Conservation (phyloP, 306 rosid species). For the Lupinus albus region DNA sequence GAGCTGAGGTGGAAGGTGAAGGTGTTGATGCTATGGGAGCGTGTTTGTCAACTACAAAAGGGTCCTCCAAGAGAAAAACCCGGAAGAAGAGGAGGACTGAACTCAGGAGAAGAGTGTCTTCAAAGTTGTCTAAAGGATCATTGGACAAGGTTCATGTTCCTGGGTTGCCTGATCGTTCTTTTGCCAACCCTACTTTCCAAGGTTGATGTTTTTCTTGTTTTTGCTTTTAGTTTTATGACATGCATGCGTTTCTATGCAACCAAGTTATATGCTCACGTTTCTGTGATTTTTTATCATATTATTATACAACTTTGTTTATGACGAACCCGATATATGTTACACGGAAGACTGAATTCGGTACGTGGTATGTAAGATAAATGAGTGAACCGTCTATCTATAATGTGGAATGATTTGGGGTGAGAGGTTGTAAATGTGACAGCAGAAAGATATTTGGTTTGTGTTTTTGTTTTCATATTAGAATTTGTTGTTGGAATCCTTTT, state of each 20-base stretch:
- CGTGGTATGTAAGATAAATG: too few relatives aligned
- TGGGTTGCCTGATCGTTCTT: slow-evolving; percentile 52
- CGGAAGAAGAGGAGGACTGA: slow-evolving; percentile 51
- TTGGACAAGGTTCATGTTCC: slow-evolving; percentile 50
- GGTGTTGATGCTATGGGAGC: slow-evolving; percentile 66
- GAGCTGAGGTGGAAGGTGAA: not conserved
- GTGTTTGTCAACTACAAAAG: slow-evolving; percentile 73
- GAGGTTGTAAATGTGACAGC: slow-evolving; percentile 2
- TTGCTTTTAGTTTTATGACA: not conserved
- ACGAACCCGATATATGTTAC: too few relatives aligned
- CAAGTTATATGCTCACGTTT: too few relatives aligned
- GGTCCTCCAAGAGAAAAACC: slow-evolving; percentile 49
- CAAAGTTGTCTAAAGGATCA: slow-evolving; percentile 58
- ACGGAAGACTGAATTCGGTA: too few relatives aligned
- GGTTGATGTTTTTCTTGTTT: slow-evolving; percentile 49
- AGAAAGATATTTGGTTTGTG: not conserved
- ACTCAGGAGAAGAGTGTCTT: slow-evolving; percentile 54
- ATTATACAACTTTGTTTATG: too few relatives aligned
- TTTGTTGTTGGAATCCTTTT: slow-evolving; percentile 16
- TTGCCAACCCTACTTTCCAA: slow-evolving; percentile 68
- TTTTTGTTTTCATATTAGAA: slow-evolving; percentile 12
- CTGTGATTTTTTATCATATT: too few relatives aligned
- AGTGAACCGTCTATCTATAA: too few relatives aligned
- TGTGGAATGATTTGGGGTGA: slow-evolving; percentile 12
- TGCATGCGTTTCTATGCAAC: too few relatives aligned